Base-by-base conservation (phyloP, 2,329 filamentous ascomycete species). In the Ophiocordyceps australis region DNA sequence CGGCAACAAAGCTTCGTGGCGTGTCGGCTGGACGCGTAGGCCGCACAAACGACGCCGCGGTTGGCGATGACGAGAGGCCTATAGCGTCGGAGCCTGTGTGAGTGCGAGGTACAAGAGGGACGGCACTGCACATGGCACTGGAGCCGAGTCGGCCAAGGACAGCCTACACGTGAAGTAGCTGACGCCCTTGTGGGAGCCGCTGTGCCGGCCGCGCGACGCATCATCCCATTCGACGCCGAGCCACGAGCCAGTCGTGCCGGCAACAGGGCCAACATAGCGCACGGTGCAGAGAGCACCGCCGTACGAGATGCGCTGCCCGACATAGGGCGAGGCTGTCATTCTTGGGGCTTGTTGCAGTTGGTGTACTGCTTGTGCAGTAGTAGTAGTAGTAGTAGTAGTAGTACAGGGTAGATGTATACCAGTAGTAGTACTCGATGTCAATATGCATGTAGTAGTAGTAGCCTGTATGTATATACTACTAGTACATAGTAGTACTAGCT, bases 221-320 rank as follows among this genome's bases (percentile, higher is more conserved):
- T 94, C 80, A 51, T 95, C 86, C 89, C 89, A 98, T 62, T 98
- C 89, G 24, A 95, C 81, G 24, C 89, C 89, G 18, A 95, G 64
- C 85, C 86, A 95, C 34, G 65, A 59, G 25, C 82, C 80, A 22
- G 66, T 61, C 7, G 82, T 85, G 37, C 77, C 79, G 26, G 68
- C 61, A 7, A 95, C 76, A 18, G 64, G 49, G 23, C 89, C 89
- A 32, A 79, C 54, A 44, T 85, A 95, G 32, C 82, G 74, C 30
- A 95, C 65, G 1, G 86, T 95, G 51, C 85, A 93, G 22, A 78
- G 53, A 13, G 71, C 69, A 17, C 70, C 71, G 36, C 77, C 72
- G 40, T 79, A 91, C 4, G 81, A 92, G 21, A 86, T 59, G 10
- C 89, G 73, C 49, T 89, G 74, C 27, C 80, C 80, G 33, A 74